Base-by-base conservation (phyloP, 2,329 filamentous ascomycete species). In the Curvularia eragrostidis region DNA sequence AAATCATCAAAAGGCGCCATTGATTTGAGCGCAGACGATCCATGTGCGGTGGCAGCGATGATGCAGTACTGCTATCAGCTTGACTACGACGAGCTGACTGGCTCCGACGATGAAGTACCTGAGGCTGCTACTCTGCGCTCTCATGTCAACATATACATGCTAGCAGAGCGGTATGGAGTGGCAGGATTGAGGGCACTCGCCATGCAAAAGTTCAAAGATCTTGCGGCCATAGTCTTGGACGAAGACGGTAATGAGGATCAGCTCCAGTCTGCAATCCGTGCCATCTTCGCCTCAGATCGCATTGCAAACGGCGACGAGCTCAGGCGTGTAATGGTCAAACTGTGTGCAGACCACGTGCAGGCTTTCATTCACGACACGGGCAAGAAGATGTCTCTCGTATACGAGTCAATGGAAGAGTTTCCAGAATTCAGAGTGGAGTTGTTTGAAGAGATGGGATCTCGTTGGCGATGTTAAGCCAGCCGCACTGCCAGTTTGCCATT, bases 21-120 rank as follows among this genome's bases (percentile, higher is more conserved):
- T 19, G 70, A 74, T 49, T 59, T 74, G 18, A 71, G 70, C 21
- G 66, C 68, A 23, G 71, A 74, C 42, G 66, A 75, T 30, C 66
- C 72, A 9, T 64, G 62, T 34, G 68, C 71, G 36, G 70, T 75
- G 10, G 66, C 72, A 8, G 70, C 71, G 5, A 73, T 75, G 72
- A 68, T 75, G 52, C 70, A 73, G 44, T 74, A 72, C 47, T 71
- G 65, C 49, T 75, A 74, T 39, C 67, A 71, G 23, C 56, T 73
- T 23, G 69, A 73, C 46, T 73, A 75, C 39, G 64, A 74, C 42
- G 66, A 62, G 19, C 55, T 67, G 19, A 19, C 64, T n/a, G 59
- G 62, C 28, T 48, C 63, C 1, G 67, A 66, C 38, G 44, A 57
- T 10, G 54, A 58, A 13, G 63, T 66, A 23, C 66, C 70, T 34